phyloP scores from a whole-genome alignment of 495 filamentous ascomycete genomes.

The Extremus antarcticus region DNA sequence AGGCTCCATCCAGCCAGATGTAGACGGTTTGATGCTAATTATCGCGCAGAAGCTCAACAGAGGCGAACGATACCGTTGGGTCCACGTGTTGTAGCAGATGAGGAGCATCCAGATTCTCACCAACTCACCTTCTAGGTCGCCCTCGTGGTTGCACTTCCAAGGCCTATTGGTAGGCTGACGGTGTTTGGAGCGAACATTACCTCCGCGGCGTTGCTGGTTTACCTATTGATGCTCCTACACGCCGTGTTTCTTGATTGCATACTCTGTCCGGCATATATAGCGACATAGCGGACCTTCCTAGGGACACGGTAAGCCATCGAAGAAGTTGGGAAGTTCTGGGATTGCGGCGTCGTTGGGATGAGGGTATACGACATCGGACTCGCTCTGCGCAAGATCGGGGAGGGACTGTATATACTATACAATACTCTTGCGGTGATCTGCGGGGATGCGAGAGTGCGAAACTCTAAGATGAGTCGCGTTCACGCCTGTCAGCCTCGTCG shows the following conservation, averaged over 20 bases:
- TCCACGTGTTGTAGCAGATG: neutral
- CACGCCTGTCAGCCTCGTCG: no score
- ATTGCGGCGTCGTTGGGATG: neutral
- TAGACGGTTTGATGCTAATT: constrained; percentile 6
- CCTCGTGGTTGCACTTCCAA: neutral
- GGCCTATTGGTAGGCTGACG: neutral
- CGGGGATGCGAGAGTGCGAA: neutral
- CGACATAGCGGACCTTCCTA: neutral
- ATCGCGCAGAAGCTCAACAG: constrained; percentile 8
- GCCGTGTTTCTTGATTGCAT: neutral
- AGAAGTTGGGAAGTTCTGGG: neutral
- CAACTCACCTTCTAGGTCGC: neutral
- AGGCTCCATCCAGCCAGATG: constrained; percentile 5
- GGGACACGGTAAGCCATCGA: neutral
- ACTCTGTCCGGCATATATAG: neutral
- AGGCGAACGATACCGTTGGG: constrained; percentile 4
- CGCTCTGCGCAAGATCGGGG: neutral
- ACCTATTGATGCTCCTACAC: neutral
- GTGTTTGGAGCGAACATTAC: neutral
- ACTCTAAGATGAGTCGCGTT: neutral
- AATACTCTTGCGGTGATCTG: no score
- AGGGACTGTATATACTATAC: neutral
- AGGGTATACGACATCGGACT: neutral
- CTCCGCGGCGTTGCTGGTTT: neutral
- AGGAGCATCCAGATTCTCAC: constrained; percentile 3